Evolutionary conservation across 257 asterid species (phyloP).

Genomic region (Solanum chmielewskii): DNA sequence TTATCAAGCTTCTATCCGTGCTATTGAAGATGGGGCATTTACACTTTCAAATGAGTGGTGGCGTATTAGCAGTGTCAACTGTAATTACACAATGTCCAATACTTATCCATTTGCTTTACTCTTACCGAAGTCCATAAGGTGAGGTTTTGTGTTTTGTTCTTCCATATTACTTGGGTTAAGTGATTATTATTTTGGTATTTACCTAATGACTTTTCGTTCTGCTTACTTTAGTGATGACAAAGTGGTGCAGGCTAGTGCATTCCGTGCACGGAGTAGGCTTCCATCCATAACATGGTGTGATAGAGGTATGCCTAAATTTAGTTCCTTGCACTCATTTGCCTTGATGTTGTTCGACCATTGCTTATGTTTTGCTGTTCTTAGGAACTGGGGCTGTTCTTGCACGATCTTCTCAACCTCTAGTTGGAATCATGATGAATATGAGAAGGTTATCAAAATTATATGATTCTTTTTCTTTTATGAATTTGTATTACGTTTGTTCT

Average conservation of each 20-base stretch:
- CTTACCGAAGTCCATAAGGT: conserved; percentile 79
- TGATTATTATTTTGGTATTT: conserved; percentile 9
- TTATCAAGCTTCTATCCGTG: conserved; percentile 36
- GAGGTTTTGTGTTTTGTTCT: conserved; percentile 5
- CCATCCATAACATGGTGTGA: conserved; percentile 94
- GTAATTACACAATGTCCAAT: conserved; percentile 55
- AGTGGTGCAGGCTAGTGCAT: conserved; percentile 69
- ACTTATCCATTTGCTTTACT: conserved; percentile 98
- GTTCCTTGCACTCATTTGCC: conserved; percentile 5
- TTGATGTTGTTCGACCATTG: not conserved
- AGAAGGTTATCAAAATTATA: conserved; percentile 50
- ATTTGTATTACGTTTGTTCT: not conserved
- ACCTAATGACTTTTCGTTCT: conserved; percentile 14
- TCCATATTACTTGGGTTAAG: conserved; percentile 1
- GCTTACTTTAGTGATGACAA: conserved; percentile 62
- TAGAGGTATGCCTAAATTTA: conserved; percentile 44
- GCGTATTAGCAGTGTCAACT: conserved; percentile 80
- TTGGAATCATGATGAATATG: conserved; percentile 98
- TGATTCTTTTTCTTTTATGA: conserved; percentile 1
- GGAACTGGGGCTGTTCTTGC: conserved; percentile 96
- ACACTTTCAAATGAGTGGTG: conserved; percentile 70
- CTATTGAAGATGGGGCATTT: conserved; percentile 71
- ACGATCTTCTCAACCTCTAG: conserved; percentile 93
- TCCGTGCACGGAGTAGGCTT: conserved; percentile 86
- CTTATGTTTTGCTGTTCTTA: conserved; percentile 24